Evolutionary conservation across 495 filamentous ascomycete genomes (phyloP).

Genomic region (Thermochaetoides thermophila): DNA sequence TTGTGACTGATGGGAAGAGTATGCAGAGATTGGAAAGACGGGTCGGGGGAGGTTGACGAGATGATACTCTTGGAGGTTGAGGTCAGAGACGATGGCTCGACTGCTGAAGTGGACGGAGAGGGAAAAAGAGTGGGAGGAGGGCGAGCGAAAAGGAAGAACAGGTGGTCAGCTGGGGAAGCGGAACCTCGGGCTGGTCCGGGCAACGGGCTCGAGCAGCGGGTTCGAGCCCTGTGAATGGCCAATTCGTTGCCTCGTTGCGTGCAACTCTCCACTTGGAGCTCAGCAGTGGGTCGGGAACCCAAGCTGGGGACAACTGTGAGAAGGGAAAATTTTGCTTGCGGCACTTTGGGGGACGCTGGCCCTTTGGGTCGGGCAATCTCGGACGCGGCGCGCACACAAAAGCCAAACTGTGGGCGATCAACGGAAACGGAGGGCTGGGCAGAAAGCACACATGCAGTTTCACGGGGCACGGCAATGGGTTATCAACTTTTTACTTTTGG

Average conservation of each 20-base stretch:
- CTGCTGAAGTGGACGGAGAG: slow-evolving; percentile 27
- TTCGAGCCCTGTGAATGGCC: slow-evolving; percentile 17
- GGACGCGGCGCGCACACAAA: slow-evolving; percentile 5
- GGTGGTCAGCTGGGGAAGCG: slow-evolving; percentile 19
- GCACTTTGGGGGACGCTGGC: slow-evolving; percentile 10
- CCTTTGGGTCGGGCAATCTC: slow-evolving; percentile 19
- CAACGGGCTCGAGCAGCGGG: slow-evolving; percentile 16
- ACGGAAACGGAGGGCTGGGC: background rate
- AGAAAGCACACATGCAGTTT: too few species aligned
- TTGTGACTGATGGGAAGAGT: slow-evolving; percentile 37
- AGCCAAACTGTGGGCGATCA: slow-evolving; percentile 5
- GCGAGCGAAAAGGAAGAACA: slow-evolving; percentile 18
- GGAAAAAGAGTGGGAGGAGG: slow-evolving; percentile 25
- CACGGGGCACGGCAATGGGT: too few species aligned
- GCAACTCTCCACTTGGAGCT: slow-evolving; percentile 16
- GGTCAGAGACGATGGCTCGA: slow-evolving; percentile 19
- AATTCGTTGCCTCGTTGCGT: slow-evolving; percentile 14
- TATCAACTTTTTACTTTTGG: too few species aligned
- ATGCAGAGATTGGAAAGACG: slow-evolving; percentile 23
- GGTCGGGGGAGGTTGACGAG: slow-evolving; percentile 18
- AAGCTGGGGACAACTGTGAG: slow-evolving; percentile 6
- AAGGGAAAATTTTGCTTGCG: slow-evolving; percentile 15
- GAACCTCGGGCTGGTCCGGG: slow-evolving; percentile 25
- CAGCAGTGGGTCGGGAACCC: slow-evolving; percentile 12
- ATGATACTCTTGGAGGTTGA: slow-evolving; percentile 14